Percentiles rank a stretch among this genome's conserved stretches.
Evolutionary conservation across 352 stramenopile species (phyloP).

Genomic region (Phytophthora pini): DNA sequence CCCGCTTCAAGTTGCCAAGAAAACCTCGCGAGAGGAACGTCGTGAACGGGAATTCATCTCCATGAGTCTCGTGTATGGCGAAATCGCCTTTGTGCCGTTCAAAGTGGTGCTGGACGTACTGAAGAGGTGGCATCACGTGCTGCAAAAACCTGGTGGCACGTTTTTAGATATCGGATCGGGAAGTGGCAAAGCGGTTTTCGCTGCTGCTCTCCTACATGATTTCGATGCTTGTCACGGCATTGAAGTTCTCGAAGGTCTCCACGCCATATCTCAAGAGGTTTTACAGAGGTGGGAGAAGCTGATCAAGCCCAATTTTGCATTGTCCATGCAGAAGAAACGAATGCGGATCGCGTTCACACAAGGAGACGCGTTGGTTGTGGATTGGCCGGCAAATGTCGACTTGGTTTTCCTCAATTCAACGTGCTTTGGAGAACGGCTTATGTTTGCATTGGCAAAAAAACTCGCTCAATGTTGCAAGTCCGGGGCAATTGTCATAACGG

Average conservation of each 20-base stretch:
- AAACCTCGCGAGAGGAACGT: conserved; percentile 46
- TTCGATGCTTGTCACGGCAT: conserved; percentile 89
- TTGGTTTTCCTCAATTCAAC: conserved; percentile 92
- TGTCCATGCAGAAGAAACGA: conserved; percentile 73
- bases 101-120: conserved; percentile 64
- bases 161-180: conserved; percentile 92
- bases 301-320: conserved; percentile 50
- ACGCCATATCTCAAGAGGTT: conserved; percentile 65
- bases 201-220: conserved; percentile 80
- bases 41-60: conserved; percentile 65
- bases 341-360: conserved; percentile 75
- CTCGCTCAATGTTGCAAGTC: conserved; percentile 55
- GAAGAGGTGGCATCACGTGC: conserved; percentile 64
- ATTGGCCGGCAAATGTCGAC: conserved; percentile 71
- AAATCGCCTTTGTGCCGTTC: conserved; percentile 89
- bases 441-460: conserved; percentile 59
- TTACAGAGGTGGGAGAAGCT: conserved; percentile 61
- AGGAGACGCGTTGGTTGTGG: conserved; percentile 69
- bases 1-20: conserved; percentile 42
- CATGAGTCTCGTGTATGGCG: conserved; percentile 88
- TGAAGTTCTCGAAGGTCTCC: conserved; percentile 87
- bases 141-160: conserved; percentile 67
- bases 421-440: conserved; percentile 81
- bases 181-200: conserved; percentile 89
- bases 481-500: conserved; percentile 66